Conservation (phyloP, 192 early-diverging fungal genomes). For the Backusella sp. region DNA sequence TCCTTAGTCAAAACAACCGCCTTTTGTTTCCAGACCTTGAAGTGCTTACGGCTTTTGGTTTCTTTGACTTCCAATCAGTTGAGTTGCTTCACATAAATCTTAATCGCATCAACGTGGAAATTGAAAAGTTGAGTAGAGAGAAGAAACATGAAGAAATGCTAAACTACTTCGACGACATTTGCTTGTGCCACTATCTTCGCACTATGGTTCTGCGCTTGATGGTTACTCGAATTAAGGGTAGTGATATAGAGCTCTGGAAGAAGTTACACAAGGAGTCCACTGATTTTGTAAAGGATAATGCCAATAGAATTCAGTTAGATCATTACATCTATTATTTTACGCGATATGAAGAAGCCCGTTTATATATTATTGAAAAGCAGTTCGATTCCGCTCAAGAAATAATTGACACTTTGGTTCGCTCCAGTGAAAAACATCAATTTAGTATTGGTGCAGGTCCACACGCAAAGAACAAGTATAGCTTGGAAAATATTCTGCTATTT, state of each 20-base stretch:
- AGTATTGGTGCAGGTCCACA: slow-evolving; percentile 36
- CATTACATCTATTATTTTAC: slow-evolving; percentile 60
- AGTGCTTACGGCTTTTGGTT: slow-evolving; percentile 69
- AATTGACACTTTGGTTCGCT: slow-evolving; percentile 51
- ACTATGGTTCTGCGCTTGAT: slow-evolving; percentile 64
- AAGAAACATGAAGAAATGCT: slow-evolving; percentile 33
- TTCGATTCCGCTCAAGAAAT: slow-evolving; percentile 40
- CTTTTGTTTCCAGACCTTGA: slow-evolving; percentile 78
- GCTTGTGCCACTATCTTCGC: slow-evolving; percentile 68
- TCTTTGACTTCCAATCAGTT: slow-evolving; percentile 68
- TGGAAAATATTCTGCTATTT: slow-evolving; percentile 62
- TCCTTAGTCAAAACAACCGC: slow-evolving; percentile 58
- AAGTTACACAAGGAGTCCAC: slow-evolving; percentile 36
- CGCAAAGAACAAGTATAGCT: slow-evolving; percentile 63
- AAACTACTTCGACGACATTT: slow-evolving; percentile 79
- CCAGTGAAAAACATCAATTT: slow-evolving; percentile 26
- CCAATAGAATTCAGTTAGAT: slow-evolving; percentile 57
- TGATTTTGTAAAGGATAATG: slow-evolving; percentile 46
- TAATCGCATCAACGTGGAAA: slow-evolving; percentile 42
- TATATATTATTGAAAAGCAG: slow-evolving; percentile 41
- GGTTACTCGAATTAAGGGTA: slow-evolving; percentile 32
- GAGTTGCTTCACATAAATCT: slow-evolving; percentile 42
- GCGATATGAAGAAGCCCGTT: slow-evolving; percentile 57
- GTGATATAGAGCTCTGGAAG: neutral
- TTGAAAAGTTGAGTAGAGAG: slow-evolving; percentile 35